These are phyloP conservation scores for Astragalus membranaceus DNA, from an alignment of 306 rosid genomes.

Conservation along the genomic window DNA sequence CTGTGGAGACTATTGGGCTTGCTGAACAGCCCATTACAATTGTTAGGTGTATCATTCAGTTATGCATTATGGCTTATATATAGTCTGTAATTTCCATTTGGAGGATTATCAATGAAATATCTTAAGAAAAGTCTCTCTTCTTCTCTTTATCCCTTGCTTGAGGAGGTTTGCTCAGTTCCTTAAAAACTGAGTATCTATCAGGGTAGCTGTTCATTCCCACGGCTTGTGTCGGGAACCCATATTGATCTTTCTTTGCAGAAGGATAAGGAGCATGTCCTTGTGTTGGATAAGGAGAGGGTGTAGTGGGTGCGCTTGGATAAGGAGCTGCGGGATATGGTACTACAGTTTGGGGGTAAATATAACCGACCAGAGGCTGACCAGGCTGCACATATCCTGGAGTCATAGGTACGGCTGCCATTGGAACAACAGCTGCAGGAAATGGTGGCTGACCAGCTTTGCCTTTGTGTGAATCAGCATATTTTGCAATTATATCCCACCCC, in stretches of 20 bases:
- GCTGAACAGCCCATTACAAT: too few species aligned
- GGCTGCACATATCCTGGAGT: conserved; percentile 55
- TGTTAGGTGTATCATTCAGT: too few species aligned
- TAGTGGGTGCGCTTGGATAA: conserved; percentile 40
- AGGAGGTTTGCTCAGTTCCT: too few species aligned
- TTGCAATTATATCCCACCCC: conserved; percentile 67
- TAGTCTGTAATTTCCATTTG: too few species aligned
- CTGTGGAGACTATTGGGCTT: too few species aligned
- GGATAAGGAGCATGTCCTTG: conserved; percentile 54
- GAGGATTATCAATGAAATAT: too few species aligned
- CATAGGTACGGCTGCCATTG: conserved; percentile 47
- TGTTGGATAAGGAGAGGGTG: conserved; percentile 38
- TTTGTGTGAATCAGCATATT: conserved; percentile 72
- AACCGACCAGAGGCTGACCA: conserved; percentile 40
- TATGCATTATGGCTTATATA: too few species aligned
- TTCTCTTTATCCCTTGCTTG: too few species aligned
- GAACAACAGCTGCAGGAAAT: conserved; percentile 36
- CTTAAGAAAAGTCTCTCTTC: too few species aligned
- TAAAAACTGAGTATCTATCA: too few species aligned
- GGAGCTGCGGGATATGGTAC: conserved; percentile 47
- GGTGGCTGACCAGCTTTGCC: conserved; percentile 42
- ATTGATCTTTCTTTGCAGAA: conserved; percentile 38
- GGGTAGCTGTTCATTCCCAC: conserved; percentile 59
- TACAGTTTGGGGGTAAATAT: conserved; percentile 47
- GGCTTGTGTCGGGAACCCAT: conserved; percentile 31